A percentile compares a stretch with the other conserved stretches of the same genome.
phyloP scores from a whole-genome alignment of 768 basidiomycete species.

The Kondoa subrosea region DNA sequence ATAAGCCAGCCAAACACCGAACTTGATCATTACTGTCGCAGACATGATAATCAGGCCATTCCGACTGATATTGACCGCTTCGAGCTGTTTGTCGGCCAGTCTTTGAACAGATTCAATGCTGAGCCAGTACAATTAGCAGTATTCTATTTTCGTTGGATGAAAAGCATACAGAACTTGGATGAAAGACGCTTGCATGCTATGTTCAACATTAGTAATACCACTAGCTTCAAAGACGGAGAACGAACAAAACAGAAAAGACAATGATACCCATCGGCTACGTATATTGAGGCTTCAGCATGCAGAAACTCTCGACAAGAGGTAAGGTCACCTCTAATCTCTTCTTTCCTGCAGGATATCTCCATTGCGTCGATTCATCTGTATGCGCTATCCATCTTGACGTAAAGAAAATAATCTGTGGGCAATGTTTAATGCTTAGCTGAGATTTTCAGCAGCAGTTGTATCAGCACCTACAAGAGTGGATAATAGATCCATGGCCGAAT shows the following conservation, averaged over 20 bases:
- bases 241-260: conserved; percentile 34
- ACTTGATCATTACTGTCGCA: conserved; percentile 34
- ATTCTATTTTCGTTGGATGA: background rate
- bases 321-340: conserved; percentile 33
- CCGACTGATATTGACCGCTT: conserved; percentile 21
- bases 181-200: conserved; percentile 19
- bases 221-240: background rate
- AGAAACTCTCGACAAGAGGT: too few species aligned
- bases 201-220: background rate
- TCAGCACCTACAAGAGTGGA: conserved; percentile 27
- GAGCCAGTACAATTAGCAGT: conserved; percentile 14
- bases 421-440: background rate
- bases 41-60: conserved; percentile 28
- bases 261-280: conserved; percentile 35
- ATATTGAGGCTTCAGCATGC: too few species aligned
- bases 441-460: background rate
- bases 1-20: conserved; percentile 25
- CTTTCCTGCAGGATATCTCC: conserved; percentile 31
- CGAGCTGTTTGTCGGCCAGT: conserved; percentile 24
- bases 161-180: conserved; percentile 4
- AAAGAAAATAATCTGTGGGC: conserved; percentile 31
- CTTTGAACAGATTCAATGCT: conserved; percentile 35
- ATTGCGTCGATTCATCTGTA: conserved; percentile 16
- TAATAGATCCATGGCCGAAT: conserved; percentile 35
- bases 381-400: conserved; percentile 32